phyloP scores from a whole-genome alignment of 140 eudicot species.

The Senecio squalidus region DNA sequence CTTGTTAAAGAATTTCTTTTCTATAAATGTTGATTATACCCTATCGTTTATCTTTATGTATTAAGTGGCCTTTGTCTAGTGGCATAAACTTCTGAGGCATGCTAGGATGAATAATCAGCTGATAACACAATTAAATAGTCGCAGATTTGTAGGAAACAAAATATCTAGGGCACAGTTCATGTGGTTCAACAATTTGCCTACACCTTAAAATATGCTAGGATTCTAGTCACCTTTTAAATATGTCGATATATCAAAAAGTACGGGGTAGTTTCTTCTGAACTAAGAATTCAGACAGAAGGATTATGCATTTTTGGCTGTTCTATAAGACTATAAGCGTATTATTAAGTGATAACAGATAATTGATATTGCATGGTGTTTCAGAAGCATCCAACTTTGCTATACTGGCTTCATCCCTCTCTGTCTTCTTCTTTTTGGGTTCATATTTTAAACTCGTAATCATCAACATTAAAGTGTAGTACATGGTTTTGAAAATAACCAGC shows the following conservation, averaged over 20 bases:
- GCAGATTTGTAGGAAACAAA: background rate
- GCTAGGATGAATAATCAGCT: background rate
- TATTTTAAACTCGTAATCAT: too few species aligned
- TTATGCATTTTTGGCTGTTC: background rate
- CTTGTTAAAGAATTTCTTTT: background rate
- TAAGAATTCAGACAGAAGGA: background rate
- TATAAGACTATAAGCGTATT: too few species aligned
- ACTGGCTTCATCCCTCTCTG: background rate
- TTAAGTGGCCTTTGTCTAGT: background rate
- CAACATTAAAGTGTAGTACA: too few species aligned
- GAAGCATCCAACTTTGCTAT: background rate
- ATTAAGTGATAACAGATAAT: background rate
- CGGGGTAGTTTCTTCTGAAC: background rate
- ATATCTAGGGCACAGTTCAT: too few species aligned
- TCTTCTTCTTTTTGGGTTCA: background rate
- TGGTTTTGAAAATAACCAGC: background rate
- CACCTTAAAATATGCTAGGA: background rate
- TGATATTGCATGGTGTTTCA: background rate
- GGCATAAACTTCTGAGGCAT: background rate
- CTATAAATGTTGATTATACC: background rate
- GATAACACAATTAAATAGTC: too few species aligned
- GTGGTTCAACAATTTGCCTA: background rate
- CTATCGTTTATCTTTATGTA: background rate
- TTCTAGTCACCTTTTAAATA: background rate
- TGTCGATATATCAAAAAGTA: too few species aligned